phyloP scores from a whole-genome alignment of 192 early-diverging fungal genomes.

The Mortierella claussenii region DNA sequence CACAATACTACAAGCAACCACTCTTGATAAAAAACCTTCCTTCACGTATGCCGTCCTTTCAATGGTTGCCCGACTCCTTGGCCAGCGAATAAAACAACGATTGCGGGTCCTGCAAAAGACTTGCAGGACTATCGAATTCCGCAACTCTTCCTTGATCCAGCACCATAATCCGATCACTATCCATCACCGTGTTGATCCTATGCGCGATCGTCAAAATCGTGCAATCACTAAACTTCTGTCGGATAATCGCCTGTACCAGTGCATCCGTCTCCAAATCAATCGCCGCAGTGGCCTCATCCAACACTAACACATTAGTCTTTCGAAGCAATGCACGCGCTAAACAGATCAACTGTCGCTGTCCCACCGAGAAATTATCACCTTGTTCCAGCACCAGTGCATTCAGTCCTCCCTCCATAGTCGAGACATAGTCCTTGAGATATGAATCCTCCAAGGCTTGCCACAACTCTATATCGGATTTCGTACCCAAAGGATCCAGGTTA shows the following conservation, averaged over 20 bases:
- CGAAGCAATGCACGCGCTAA: slow-evolving; percentile 76
- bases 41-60: too few species aligned
- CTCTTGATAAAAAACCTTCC: too few species aligned
- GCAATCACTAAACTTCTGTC: slow-evolving; percentile 73
- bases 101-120: slow-evolving; percentile 57
- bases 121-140: slow-evolving; percentile 70
- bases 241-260: slow-evolving; percentile 90
- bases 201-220: slow-evolving; percentile 95
- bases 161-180: slow-evolving; percentile 85
- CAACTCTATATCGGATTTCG: slow-evolving; percentile 62
- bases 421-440: slow-evolving; percentile 74
- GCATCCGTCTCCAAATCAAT: slow-evolving; percentile 89
- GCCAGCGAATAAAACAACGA: slow-evolving; percentile 56
- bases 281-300: slow-evolving; percentile 63
- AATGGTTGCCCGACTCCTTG: slow-evolving; percentile 22
- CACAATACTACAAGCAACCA: too few species aligned
- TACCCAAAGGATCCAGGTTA: slow-evolving; percentile 66
- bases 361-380: slow-evolving; percentile 86
- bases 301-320: slow-evolving; percentile 57
- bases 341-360: slow-evolving; percentile 80
- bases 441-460: slow-evolving; percentile 78
- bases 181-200: slow-evolving; percentile 83
- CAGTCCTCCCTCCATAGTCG: slow-evolving; percentile 71
- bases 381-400: slow-evolving; percentile 76
- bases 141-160: slow-evolving; percentile 66